phyloP scores from a whole-genome alignment of 345 rosid genomes.

The Murraya paniculata region DNA sequence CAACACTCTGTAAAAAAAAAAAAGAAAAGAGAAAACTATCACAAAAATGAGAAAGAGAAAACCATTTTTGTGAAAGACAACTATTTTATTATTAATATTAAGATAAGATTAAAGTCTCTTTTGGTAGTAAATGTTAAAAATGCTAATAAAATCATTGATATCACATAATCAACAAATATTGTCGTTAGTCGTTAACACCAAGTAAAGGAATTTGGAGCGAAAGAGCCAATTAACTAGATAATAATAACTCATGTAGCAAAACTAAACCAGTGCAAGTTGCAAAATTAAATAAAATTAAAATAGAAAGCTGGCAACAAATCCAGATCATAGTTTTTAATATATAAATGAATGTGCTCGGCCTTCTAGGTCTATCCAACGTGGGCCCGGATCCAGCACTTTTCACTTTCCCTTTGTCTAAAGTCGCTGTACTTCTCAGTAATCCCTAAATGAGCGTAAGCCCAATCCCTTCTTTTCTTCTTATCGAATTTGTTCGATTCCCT shows the following conservation, averaged over 20 bases:
- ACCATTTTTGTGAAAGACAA: too few species aligned
- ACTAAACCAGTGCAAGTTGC: not conserved
- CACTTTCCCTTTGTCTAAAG: slow-evolving; percentile 1
- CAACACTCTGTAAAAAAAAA: too few species aligned
- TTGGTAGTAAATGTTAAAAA: too few species aligned
- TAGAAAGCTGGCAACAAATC: not conserved
- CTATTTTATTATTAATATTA: too few species aligned
- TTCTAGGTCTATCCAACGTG: slow-evolving; percentile 25
- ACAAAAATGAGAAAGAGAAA: fast-evolving
- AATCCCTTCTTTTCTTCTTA: not conserved
- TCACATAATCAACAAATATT: too few species aligned
- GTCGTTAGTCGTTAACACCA: not conserved
- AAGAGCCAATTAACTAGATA: not conserved
- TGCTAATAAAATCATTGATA: too few species aligned
- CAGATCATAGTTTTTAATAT: not conserved
- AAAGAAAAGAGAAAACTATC: too few species aligned
- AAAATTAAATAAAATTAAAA: not conserved
- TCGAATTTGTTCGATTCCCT: slow-evolving; percentile 8
- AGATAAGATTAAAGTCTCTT: too few species aligned
- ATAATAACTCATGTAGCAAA: not conserved
- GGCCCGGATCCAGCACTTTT: slow-evolving; percentile 31
- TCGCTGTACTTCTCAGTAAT: slow-evolving; percentile 1
- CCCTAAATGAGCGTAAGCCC: not conserved
- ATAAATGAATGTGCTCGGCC: not conserved
- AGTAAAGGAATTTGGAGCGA: not conserved